Evolutionary conservation across 2,329 filamentous ascomycete species (phyloP).

Genomic region (Calonectria pteridis): DNA sequence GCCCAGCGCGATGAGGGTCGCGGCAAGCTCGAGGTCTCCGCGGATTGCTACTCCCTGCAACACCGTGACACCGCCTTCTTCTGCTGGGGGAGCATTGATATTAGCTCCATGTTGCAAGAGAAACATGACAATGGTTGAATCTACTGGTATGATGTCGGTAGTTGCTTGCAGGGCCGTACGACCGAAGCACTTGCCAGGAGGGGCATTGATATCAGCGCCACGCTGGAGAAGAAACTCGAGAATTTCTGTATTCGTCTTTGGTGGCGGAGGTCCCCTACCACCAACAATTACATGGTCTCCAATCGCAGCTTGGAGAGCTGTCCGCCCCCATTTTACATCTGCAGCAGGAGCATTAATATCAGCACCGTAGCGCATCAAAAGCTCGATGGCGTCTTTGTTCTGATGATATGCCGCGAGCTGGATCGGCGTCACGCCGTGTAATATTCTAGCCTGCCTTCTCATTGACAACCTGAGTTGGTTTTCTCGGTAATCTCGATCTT

Average conservation of each 20-base stretch:
- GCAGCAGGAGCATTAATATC: slow-evolving; percentile 16
- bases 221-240: not conserved
- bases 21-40: slow-evolving; percentile 18
- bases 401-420: not conserved
- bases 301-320: slow-evolving; percentile 8
- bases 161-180: slow-evolving; percentile 19
- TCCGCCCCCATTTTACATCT: not conserved
- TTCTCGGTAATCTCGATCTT: not conserved
- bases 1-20: not conserved
- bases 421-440: not conserved
- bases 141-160: not conserved
- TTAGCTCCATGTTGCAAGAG: not conserved
- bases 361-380: not conserved
- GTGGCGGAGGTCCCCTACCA: not conserved
- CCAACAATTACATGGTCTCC: not conserved
- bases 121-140: not conserved
- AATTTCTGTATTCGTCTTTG: not conserved
- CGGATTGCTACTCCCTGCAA: slow-evolving; percentile 20
- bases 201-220: slow-evolving; percentile 10
- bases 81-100: slow-evolving; percentile 5
- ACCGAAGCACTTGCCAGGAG: not conserved
- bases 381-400: not conserved
- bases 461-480: not conserved
- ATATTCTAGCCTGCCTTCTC: not conserved
- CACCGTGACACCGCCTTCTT: slow-evolving; percentile 9